Conservation (phyloP, 2,329 filamentous ascomycete genomes). For the Amauroascus niger region DNA sequence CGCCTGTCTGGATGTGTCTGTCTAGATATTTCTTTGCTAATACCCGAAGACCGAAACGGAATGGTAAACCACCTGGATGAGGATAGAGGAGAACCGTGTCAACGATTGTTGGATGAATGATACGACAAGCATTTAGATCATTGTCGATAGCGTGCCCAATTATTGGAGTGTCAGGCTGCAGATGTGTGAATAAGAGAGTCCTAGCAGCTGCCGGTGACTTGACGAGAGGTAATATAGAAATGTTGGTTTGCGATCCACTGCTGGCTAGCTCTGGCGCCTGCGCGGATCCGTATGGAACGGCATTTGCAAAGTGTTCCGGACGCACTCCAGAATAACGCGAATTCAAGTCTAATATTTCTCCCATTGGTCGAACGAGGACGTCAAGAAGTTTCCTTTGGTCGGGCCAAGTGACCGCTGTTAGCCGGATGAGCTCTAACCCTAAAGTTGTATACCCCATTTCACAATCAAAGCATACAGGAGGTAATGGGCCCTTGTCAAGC, state of each 20-base stretch:
- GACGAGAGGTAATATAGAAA: constrained; percentile 56
- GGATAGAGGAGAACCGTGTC: constrained; percentile 82
- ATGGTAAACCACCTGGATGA: constrained; percentile 64
- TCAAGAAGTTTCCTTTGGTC: constrained; percentile 65
- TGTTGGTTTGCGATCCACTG: constrained; percentile 13
- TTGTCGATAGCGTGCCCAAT: constrained; percentile 95
- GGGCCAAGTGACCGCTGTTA: constrained; percentile 86
- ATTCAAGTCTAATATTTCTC: constrained; percentile 81
- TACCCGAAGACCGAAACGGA: constrained; percentile 64
- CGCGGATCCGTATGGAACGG: constrained; percentile 45
- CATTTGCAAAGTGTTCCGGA: constrained; percentile 63
- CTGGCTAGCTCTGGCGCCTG: constrained; percentile 18
- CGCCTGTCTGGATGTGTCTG: constrained; percentile 67
- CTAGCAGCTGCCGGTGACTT: constrained; percentile 65
- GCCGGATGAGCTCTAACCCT: constrained; percentile 77
- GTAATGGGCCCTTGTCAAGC: constrained; percentile 22
- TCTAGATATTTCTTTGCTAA: constrained; percentile 62
- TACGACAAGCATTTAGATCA: constrained; percentile 73
- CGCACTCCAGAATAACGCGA: constrained; percentile 83
- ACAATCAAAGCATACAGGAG: constrained; percentile 75
- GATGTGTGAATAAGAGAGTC: constrained; percentile 61
- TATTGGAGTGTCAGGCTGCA: constrained; percentile 68
- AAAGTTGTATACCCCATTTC: constrained; percentile 94
- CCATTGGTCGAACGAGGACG: constrained; percentile 71
- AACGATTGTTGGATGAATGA: constrained; percentile 75